Percentiles rank a stretch among this genome's conserved stretches.
These are phyloP conservation scores for Paradendryphiella salina DNA, from an alignment of 2,329 filamentous ascomycete genomes.

Conservation along the genomic window DNA sequence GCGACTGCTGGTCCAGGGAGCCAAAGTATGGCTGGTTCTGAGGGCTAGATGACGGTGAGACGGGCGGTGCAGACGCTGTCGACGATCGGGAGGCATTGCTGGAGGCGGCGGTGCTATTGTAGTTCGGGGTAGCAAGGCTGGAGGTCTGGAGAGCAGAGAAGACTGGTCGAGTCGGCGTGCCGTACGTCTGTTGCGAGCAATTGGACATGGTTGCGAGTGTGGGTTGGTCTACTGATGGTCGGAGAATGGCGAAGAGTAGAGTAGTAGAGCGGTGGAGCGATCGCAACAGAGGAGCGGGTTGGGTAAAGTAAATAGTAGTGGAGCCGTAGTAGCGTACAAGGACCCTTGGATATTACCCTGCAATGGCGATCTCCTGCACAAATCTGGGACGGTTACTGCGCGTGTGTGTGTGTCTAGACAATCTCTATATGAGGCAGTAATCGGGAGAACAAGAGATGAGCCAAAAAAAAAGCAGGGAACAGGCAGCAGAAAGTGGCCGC, in stretches of 20 bases:
- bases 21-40: slow-evolving; percentile 42
- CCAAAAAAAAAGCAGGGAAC: slow-evolving; percentile 5
- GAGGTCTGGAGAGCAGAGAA: slow-evolving; percentile 45
- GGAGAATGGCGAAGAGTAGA: not conserved
- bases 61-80: slow-evolving; percentile 39
- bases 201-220: slow-evolving; percentile 25
- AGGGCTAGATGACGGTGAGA: slow-evolving; percentile 41
- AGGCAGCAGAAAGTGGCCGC: not conserved
- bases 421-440: slow-evolving; percentile 14
- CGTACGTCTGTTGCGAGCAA: slow-evolving; percentile 24
- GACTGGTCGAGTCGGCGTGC: slow-evolving; percentile 34
- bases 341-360: slow-evolving; percentile 21
- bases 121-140: slow-evolving; percentile 38
- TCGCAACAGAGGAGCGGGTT: slow-evolving; percentile 14
- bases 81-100: slow-evolving; percentile 45
- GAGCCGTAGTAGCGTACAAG: slow-evolving; percentile 25
- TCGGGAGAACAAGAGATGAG: slow-evolving; percentile 8
- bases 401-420: slow-evolving; percentile 5
- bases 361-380: slow-evolving; percentile 16
- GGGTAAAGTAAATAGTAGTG: slow-evolving; percentile 24
- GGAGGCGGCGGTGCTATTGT: slow-evolving; percentile 50
- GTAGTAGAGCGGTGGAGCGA: not conserved
- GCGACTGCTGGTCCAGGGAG: slow-evolving; percentile 34
- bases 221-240: not conserved
- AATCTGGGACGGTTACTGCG: slow-evolving; percentile 17